Evolutionary conservation across 2,329 filamentous ascomycete species (phyloP).

Genomic region (Corinectria fuckeliana): DNA sequence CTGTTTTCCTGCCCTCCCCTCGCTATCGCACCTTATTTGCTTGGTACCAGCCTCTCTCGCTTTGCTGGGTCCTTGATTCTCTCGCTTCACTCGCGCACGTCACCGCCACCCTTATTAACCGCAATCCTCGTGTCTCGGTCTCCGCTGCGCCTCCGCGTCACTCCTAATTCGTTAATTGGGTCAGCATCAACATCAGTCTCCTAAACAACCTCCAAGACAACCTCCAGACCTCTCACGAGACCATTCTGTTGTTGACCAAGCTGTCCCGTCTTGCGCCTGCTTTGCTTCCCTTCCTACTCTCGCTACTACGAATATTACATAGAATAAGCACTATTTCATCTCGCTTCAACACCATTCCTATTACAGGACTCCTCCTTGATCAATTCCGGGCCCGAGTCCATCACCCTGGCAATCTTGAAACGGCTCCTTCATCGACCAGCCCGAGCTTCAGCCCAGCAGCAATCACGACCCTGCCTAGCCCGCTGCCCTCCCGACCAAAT

Average conservation of each 20-base stretch:
- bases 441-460: constrained; percentile 36
- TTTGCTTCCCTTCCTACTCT: constrained; percentile 29
- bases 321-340: constrained; percentile 24
- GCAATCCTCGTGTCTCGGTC: neutral
- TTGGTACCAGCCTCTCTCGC: constrained; percentile 10
- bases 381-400: constrained; percentile 28
- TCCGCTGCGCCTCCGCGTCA: constrained; percentile 23
- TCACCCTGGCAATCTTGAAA: constrained; percentile 39
- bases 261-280: constrained; percentile 10
- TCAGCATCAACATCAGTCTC: neutral
- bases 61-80: constrained; percentile 1
- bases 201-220: neutral
- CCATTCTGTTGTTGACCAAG: constrained; percentile 38
- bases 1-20: constrained; percentile 14
- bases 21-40: neutral
- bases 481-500: constrained; percentile 27
- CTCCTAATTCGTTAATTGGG: constrained; percentile 8
- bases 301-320: constrained; percentile 24
- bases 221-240: neutral
- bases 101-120: constrained; percentile 11
- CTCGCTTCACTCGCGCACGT: neutral
- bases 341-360: constrained; percentile 32
- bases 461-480: constrained; percentile 19
- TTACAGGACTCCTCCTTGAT: constrained; percentile 26
- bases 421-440: constrained; percentile 29